These are phyloP conservation scores for Aegilops speltoides DNA, from an alignment of 176 grass and related monocot genomes.

Conservation along the genomic window DNA sequence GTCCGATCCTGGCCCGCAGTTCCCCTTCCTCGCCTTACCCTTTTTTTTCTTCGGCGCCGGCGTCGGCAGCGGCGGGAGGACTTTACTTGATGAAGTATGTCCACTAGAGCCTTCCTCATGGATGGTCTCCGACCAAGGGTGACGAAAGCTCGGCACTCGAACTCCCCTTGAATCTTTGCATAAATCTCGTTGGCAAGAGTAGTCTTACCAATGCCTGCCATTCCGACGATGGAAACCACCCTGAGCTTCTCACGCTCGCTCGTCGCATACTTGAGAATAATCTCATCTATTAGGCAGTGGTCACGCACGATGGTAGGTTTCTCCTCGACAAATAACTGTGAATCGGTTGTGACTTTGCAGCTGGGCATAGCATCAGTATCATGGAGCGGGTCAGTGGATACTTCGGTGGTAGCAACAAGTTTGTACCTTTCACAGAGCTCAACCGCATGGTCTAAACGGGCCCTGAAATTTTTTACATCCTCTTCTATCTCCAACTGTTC, in stretches of 20 bases:
- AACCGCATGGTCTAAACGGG: neutral
- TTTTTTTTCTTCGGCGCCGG: no score
- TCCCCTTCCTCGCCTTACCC: no score
- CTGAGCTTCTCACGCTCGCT: neutral
- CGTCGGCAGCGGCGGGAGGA: accelerated
- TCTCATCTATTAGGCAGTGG: neutral
- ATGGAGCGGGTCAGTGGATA: neutral
- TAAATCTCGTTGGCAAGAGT: neutral
- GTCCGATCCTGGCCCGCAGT: no score
- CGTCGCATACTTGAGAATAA: neutral
- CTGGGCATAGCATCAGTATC: neutral
- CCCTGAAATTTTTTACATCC: neutral
- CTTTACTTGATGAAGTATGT: no score
- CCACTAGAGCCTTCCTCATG: neutral
- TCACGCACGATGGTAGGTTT: neutral
- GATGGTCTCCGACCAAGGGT: neutral
- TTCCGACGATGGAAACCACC: neutral
- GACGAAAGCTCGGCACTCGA: neutral
- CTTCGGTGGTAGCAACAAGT: neutral
- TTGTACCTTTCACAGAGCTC: neutral
- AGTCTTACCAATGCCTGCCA: neutral
- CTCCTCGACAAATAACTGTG: neutral
- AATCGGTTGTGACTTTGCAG: neutral
- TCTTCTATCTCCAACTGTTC: neutral
- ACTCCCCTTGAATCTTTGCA: neutral